Evolutionary conservation across 1,284 basidiomycete species (phyloP), one percentile per base, ranked within the genome.

Genomic region (Xerocomus minutiporus): DNA sequence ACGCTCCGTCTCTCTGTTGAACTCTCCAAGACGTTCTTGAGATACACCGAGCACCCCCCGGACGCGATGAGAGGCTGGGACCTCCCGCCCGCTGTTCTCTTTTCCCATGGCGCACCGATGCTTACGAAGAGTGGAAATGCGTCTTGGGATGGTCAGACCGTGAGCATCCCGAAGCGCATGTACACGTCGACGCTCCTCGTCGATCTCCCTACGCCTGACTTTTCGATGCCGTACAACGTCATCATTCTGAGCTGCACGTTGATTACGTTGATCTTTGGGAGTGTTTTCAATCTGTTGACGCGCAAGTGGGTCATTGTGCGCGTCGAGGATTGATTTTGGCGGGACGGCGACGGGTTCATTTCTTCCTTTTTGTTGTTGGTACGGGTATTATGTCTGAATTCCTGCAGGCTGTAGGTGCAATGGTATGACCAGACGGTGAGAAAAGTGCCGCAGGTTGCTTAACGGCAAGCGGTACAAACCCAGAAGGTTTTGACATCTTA

Each of bases 181-280:
- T 97, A 96, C 70, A 92, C 92, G 1, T 76, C 83, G 0, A 80
- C 87, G 11, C 77, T 93, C 17, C 81, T 99, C 26, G 83, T 97
- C 40, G 92, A 97, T 68, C 78, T 97, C 25, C 90, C 96, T 8
- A 95, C 93, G 8, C 97, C 97, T 0, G 96, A 99, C 73, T 99
- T 99, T 71, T 95, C 91, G 65, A 98, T 99, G 94, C 95, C 96
- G 11, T 99, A 98, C 74, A 99, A 98, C 71, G 95, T 98, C 57
- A 98, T 98, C 70, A 96, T 97, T 64, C 88, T 97, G 77, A 93
- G 84, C 52, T 92, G 86, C 64, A 94, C 93, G 8, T 75, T 97
- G 46, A 82, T 95, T 56, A 94, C 96, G 34, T 82, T 98, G 56
- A 88, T 96, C 57, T 98, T 99, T 70, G 96, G 96, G 39, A 90